Base-by-base conservation (phyloP, 495 filamentous ascomycete genomes). In the Talaromyces adpressus region DNA sequence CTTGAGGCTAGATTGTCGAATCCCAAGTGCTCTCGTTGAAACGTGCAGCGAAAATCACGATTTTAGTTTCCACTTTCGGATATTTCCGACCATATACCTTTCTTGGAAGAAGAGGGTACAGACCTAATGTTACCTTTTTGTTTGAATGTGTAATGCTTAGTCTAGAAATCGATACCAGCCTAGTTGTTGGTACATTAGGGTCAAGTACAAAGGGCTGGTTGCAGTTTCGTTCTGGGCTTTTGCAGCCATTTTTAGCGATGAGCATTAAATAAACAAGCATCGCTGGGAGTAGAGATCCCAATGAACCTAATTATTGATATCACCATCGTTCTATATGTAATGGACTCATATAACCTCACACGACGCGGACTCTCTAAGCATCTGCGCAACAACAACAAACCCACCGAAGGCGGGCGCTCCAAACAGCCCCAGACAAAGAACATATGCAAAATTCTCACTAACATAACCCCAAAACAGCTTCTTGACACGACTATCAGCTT, bases 381-480 rank as follows among this genome's bases (percentile, higher is more conserved):
- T 74, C 49, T 67, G 59, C 6, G 51, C 57, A 18, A 74, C 72
- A 20, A 71, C 64, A 3, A 74, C 65, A 60, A 74, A 72, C 3
- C 70, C 71, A 12, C 71, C 72, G 29, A 74, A 65, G 2, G 72
- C 62, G 1, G 59, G 63, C 14, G 52, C 67, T 32, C 53, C 59
- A 51, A 67, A 72, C 29, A 68, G 39, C 39, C 64, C 63, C 0
- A 60, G 4, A 27, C 5, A 29, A 0, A 62, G 39, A 34, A 62
- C 51, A 52, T 49, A 47, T 6, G 6, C 16, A 18, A 27, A 6
- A 32, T 6, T 20, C 34, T 45, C 32, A 30, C n/a, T 1, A 20
- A 18, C n/a, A 30, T n/a, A 22, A 22, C 25, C 18, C 25, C 29
- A 39, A 22, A 62, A 49, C 2, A 16, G 4, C 23, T 51, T 29